Percentiles rank a stretch among this genome's conserved stretches.
These are phyloP conservation scores for Epichloe hybrida DNA, from an alignment of 2,329 filamentous ascomycete genomes.

Conservation along the genomic window DNA sequence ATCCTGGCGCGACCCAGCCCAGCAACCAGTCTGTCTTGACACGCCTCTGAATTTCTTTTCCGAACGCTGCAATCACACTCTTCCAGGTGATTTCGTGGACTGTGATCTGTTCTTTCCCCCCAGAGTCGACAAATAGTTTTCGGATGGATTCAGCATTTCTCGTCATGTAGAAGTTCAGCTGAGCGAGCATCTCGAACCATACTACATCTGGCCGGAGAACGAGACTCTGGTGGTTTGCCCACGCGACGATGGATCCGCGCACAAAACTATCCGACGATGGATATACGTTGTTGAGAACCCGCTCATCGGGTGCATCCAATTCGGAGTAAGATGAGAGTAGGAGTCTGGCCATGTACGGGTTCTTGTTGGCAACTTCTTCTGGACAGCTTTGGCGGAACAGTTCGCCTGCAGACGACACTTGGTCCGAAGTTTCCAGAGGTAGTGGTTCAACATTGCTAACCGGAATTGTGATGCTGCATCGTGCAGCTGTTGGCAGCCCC, in stretches of 20 bases:
- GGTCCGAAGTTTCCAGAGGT: constrained; percentile 10
- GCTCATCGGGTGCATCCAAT: constrained; percentile 6
- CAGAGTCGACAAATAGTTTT: constrained; percentile 30
- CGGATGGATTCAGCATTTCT: constrained; percentile 32
- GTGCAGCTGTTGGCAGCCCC: constrained; percentile 2
- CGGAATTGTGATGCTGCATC: constrained; percentile 10
- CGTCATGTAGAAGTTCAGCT: constrained; percentile 37
- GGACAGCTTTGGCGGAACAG: constrained; percentile 20
- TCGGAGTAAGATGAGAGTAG: constrained; percentile 17
- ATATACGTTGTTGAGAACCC: constrained; percentile 11
- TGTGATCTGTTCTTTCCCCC: constrained; percentile 27
- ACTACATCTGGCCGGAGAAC: constrained; percentile 38
- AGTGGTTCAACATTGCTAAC: constrained; percentile 16
- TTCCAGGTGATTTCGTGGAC: constrained; percentile 15
- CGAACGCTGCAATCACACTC: constrained; percentile 17
- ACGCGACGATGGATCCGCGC: constrained; percentile 31
- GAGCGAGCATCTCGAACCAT: constrained; percentile 40
- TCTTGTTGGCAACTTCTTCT: constrained; percentile 15
- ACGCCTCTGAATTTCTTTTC: constrained; percentile 25
- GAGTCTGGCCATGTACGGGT: constrained; percentile 12
- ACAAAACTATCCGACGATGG: constrained; percentile 28
- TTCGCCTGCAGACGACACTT: constrained; percentile 15
- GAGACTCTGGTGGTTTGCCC: constrained; percentile 36
- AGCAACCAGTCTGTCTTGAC: constrained; percentile 27
- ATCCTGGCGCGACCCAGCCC: constrained; percentile 29